These are phyloP conservation scores for Eucalyptus curtisii DNA, from an alignment of 345 rosid genomes.

Conservation along the genomic window DNA sequence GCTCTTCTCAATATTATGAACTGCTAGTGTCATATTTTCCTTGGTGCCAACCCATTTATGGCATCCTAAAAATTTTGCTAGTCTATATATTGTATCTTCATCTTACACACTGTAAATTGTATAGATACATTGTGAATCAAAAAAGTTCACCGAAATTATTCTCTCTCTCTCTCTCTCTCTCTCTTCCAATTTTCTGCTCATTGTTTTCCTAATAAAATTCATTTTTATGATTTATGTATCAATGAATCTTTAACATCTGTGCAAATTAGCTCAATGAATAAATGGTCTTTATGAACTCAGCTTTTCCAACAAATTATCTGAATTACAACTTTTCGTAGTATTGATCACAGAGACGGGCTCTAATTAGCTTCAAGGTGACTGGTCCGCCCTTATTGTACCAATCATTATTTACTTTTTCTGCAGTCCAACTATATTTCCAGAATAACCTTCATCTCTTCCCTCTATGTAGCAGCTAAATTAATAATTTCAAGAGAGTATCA, in stretches of 20 bases:
- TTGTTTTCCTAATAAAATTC: neutral
- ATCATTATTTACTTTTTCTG: neutral
- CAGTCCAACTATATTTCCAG: neutral
- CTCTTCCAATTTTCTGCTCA: neutral
- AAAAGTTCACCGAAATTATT: neutral
- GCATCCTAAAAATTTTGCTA: neutral
- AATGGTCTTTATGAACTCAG: neutral
- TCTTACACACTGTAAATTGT: neutral
- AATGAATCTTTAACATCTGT: neutral
- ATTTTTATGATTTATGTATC: neutral
- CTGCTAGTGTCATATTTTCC: neutral
- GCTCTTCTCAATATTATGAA: conserved; percentile 22
- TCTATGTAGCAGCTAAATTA: neutral
- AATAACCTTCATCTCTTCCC: neutral
- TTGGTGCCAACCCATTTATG: neutral
- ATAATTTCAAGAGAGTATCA: neutral
- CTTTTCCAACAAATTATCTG: neutral
- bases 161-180: neutral
- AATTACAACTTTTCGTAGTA: neutral
- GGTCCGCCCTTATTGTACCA: neutral
- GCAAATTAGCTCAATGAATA: neutral
- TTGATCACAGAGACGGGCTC: neutral
- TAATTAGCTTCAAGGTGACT: neutral
- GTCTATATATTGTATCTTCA: neutral
- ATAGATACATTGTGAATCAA: neutral